These are phyloP conservation scores for Alternaria arborescens DNA, from an alignment of 2,329 filamentous ascomycete species.

Conservation along the genomic window DNA sequence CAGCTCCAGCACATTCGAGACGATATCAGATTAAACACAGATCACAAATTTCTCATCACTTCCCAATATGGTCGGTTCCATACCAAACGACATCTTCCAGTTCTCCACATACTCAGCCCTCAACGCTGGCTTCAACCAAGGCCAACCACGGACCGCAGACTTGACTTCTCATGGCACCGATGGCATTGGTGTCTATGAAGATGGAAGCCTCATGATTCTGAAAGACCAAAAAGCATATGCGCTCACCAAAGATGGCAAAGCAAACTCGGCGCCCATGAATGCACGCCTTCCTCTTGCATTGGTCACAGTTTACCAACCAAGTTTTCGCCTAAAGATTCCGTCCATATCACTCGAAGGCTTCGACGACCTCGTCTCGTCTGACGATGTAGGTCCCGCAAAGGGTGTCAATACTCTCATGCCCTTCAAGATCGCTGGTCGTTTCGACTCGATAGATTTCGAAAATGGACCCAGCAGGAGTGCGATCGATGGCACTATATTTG, in stretches of 20 bases:
- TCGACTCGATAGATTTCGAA: conserved; percentile 45
- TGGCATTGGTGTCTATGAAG: conserved; percentile 55
- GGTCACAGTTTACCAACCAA: conserved; percentile 53
- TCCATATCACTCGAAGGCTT: conserved; percentile 26
- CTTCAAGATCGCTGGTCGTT: conserved; percentile 50
- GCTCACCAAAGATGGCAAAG: conserved; percentile 43
- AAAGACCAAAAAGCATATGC: conserved; percentile 46
- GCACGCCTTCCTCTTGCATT: conserved; percentile 52
- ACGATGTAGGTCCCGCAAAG: conserved; percentile 29
- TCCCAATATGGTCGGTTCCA: conserved; percentile 47
- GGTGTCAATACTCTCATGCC: conserved; percentile 53
- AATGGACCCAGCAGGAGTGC: conserved; percentile 32
- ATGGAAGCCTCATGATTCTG: conserved; percentile 51
- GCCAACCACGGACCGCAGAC: conserved; percentile 47
- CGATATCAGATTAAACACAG: neutral
- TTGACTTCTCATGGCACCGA: conserved; percentile 55
- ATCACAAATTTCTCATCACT: neutral
- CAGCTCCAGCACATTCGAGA: neutral
- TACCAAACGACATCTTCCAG: conserved; percentile 58
- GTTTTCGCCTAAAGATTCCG: conserved; percentile 40
- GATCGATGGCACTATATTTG: conserved; percentile 53
- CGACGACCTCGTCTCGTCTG: conserved; percentile 24
- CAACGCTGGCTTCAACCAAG: conserved; percentile 46
- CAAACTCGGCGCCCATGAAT: conserved; percentile 42
- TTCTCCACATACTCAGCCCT: conserved; percentile 53